Evolutionary conservation across 805 yeast genomes (phyloP), one percentile per base, ranked within the genome.

Genomic region (Ogataea kodamae): DNA sequence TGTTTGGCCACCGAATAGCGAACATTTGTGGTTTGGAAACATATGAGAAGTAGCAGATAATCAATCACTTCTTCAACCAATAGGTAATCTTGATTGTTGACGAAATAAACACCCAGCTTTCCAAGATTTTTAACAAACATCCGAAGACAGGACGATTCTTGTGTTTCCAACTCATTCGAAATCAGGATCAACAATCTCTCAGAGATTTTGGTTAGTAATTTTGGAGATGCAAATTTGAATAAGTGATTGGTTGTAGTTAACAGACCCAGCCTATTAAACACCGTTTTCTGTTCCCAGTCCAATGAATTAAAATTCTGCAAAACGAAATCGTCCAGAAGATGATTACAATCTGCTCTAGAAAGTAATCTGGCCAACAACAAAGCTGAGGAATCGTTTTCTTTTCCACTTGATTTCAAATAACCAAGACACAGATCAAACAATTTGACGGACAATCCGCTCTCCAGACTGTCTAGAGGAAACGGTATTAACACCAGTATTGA

Each of bases 401-500:
- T 76, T 4, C 86, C 83, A 5, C 78, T 68, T 10, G 59, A 58
- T 4, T 48, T 52, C 25, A 74, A 55, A 33, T 54, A 58, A 1
- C 26, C 24, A 3, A 52, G 30, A 0, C 71, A 67, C 6, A 69
- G 40, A 0, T 45, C 38, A 26, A 64, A 68, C 1, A 80, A 46
- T 2, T 52, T 33, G 1, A 48, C 42, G 4, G 70, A 48, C 5
- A 72, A 54, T 0, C 56, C 36, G 0, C 50, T 37, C 3, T 52
- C 29, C 10, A 80, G 55, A 0, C 58, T 42, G 1, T 55, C 57
- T 16, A 89, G 60, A 2, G 74, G 68, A 50, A 89, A 88, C 0
- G 97, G 97, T 0, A 79, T 74, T n/a, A 83, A 60, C 0, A 78
- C 70, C 14, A 88, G 59, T 7, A 80, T 74, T 0, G 81, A 70